phyloP scores from a whole-genome alignment of 73 alveolate genomes.

The Tetrahymena malaccensis region DNA sequence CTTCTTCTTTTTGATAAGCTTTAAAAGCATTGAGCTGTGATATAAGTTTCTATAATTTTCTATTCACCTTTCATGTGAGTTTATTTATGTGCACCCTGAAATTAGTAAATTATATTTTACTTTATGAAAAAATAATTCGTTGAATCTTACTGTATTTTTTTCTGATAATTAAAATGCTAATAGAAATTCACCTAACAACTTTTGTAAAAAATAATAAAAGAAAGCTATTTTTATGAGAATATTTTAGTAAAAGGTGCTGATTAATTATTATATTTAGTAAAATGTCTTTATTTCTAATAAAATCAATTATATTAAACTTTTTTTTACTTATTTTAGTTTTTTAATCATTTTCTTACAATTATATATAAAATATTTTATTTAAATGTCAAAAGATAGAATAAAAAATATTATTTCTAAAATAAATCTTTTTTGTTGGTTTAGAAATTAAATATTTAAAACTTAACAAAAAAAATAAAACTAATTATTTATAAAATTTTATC shows the following conservation, averaged over 20 bases:
- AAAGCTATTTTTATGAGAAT: background rate
- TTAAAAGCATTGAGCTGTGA: background rate
- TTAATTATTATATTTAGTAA: no score
- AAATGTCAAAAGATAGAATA: no score
- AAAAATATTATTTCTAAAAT: no score
- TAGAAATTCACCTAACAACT: background rate
- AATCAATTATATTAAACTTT: no score
- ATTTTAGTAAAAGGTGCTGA: background rate
- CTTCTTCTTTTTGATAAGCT: background rate
- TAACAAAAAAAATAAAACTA: no score
- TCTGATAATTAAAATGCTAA: background rate
- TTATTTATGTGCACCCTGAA: no score
- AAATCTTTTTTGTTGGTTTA: no score
- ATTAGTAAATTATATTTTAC: background rate
- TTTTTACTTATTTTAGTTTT: no score
- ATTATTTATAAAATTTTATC: no score
- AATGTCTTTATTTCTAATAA: background rate
- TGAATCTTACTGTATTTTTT: background rate
- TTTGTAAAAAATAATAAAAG: background rate
- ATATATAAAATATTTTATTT: no score
- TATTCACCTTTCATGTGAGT: background rate
- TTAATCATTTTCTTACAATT: no score
- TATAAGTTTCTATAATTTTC: background rate
- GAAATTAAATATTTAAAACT: no score
- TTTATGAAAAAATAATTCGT: background rate